phyloP scores from a whole-genome alignment of 192 early-diverging fungal genomes.

The Cetraspora pellucida region DNA sequence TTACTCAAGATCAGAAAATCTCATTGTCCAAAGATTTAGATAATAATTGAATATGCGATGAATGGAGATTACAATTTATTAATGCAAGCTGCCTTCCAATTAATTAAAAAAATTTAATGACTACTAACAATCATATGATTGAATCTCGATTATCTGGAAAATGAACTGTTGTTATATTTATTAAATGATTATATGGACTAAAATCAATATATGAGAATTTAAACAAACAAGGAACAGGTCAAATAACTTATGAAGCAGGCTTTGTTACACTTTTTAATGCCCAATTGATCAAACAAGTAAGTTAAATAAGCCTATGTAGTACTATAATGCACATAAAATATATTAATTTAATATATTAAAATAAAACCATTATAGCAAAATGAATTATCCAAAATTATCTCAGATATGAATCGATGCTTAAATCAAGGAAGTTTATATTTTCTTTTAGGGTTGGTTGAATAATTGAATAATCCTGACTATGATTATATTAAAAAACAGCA shows the following conservation, averaged over 20 bases:
- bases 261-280: too few species aligned
- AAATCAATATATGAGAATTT: constrained; percentile 16
- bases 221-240: too few species aligned
- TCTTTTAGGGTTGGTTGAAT: too few species aligned
- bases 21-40: not conserved
- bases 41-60: constrained; percentile 5
- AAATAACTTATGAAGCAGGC: too few species aligned
- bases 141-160: constrained; percentile 4
- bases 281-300: not conserved
- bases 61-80: constrained; percentile 8
- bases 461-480: not conserved
- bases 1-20: not conserved
- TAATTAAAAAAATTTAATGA: constrained; percentile 10
- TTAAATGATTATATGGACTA: constrained; percentile 10
- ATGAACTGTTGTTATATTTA: constrained; percentile 12
- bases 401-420: not conserved
- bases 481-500: constrained; percentile 3
- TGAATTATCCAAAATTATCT: not conserved
- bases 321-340: not conserved
- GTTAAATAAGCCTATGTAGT: too few species aligned
- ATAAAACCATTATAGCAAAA: not conserved
- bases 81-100: not conserved
- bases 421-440: constrained; percentile 13
- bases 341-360: not conserved
- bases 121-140: constrained; percentile 15